phyloP scores from a whole-genome alignment of 176 grass and related monocot genomes.

The Dactylis glomerata region DNA sequence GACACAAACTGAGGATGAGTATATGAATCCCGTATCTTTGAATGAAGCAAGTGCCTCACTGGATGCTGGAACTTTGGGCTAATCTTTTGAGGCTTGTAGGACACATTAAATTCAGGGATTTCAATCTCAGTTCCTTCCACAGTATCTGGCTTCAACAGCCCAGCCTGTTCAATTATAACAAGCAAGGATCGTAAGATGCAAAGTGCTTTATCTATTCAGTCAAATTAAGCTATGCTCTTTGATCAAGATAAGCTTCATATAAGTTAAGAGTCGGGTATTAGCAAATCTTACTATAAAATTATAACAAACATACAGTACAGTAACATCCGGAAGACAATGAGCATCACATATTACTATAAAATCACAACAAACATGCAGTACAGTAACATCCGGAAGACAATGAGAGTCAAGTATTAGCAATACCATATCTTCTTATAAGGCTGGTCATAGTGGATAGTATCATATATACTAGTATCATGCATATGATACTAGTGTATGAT shows the following conservation, averaged over 20 bases:
- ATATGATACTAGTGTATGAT: no score
- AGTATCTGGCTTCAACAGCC: slow-evolving; percentile 67
- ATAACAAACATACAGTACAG: not conserved
- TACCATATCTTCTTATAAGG: not conserved
- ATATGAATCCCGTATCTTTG: slow-evolving; percentile 85
- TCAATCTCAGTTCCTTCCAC: slow-evolving; percentile 72
- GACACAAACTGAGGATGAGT: slow-evolving; percentile 84
- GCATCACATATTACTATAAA: not conserved
- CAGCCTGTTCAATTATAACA: slow-evolving; percentile 52
- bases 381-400: not conserved
- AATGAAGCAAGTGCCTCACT: slow-evolving; percentile 82
- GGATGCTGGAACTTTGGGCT: slow-evolving; percentile 73
- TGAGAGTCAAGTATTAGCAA: not conserved
- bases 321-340: not conserved
- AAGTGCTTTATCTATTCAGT: not conserved
- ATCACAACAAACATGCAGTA: not conserved
- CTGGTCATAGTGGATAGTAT: no score
- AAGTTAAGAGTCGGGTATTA: not conserved
- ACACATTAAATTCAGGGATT: slow-evolving; percentile 98
- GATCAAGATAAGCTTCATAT: not conserved
- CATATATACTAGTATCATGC: no score
- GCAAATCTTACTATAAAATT: not conserved
- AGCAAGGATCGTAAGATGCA: slow-evolving; percentile 17
- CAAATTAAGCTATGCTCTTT: not conserved
- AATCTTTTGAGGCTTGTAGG: slow-evolving; percentile 92